A percentile compares a stretch with the other conserved stretches of the same genome.
Conservation (phyloP, 176 grass and related monocot genomes). For the Avena insularis region DNA sequence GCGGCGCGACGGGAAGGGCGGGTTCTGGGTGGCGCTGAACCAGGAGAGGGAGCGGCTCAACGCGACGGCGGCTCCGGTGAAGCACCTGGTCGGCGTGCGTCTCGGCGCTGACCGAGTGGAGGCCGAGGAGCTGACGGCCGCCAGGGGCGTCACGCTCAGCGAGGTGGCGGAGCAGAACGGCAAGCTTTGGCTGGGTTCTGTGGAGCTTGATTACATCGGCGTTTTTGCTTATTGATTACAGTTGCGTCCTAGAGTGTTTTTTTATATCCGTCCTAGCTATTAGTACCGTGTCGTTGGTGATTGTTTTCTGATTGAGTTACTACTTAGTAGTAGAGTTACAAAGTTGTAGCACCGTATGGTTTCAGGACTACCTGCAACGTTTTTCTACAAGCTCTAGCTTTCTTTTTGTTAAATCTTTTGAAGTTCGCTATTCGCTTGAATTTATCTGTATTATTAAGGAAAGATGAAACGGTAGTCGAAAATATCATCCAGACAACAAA, state of each 20-base stretch:
- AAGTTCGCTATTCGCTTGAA: too few species aligned
- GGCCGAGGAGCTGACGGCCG: slow-evolving; percentile 40
- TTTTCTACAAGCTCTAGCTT: not conserved
- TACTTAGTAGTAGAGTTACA: not conserved
- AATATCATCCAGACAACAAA: too few species aligned
- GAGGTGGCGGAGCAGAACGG: slow-evolving; percentile 53
- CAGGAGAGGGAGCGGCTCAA: slow-evolving; percentile 18
- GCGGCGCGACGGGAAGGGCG: slow-evolving; percentile 25
- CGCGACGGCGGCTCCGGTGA: slow-evolving; percentile 3
- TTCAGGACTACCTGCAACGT: not conserved
- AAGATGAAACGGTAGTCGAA: too few species aligned
- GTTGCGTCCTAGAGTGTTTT: not conserved
- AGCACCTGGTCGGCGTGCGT: slow-evolving; percentile 47
- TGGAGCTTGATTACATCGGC: slow-evolving; percentile 53
- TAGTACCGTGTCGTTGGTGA: not conserved
- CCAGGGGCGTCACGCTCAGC: slow-evolving; percentile 47
- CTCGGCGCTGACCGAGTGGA: slow-evolving; percentile 20
- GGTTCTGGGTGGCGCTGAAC: slow-evolving; percentile 65
- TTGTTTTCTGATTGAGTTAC: not conserved
- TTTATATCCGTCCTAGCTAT: too few species aligned
- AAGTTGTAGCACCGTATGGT: not conserved
- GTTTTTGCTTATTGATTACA: not conserved
- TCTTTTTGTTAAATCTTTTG: too few species aligned
- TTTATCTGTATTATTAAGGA: too few species aligned
- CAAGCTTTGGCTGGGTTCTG: slow-evolving; percentile 59